Evolutionary conservation across 208 protist species (phyloP).

Genomic region (Zelonia costaricensis): DNA sequence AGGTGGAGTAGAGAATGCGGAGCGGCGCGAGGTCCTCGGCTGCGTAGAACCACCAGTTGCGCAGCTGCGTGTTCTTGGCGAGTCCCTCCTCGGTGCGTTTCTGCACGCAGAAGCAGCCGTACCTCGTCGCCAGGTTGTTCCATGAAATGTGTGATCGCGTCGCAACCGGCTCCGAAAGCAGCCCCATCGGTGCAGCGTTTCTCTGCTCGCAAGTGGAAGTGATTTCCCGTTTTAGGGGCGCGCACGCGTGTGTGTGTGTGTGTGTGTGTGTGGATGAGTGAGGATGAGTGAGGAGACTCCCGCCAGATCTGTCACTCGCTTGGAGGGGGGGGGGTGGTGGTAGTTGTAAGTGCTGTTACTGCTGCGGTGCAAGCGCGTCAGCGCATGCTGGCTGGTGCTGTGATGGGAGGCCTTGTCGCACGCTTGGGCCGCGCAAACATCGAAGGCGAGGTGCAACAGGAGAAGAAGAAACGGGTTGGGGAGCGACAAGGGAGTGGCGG

Average conservation of each 20-base stretch:
- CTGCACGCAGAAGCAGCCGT: slow-evolving; percentile 49
- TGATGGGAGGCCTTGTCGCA: no score
- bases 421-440: no score
- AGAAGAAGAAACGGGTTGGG: no score
- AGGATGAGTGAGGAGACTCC: no score
- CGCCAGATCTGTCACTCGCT: background rate
- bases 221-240: no score
- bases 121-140: slow-evolving; percentile 36
- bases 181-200: slow-evolving; percentile 4
- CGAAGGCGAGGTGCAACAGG: no score
- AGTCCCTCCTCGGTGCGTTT: slow-evolving; percentile 35
- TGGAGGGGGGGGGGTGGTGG: background rate
- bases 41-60: slow-evolving; percentile 23
- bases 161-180: slow-evolving; percentile 17
- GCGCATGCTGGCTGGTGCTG: no score
- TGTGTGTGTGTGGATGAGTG: background rate
- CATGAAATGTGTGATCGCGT: slow-evolving; percentile 26
- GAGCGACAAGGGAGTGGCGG: no score
- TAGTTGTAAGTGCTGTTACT: no score
- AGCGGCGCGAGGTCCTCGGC: slow-evolving; percentile 26
- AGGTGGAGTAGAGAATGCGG: slow-evolving; percentile 47
- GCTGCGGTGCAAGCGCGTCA: no score
- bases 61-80: slow-evolving; percentile 32
- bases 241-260: background rate
- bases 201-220: no score